phyloP scores from a whole-genome alignment of 768 basidiomycete genomes.

The Wakefieldia striispora region DNA sequence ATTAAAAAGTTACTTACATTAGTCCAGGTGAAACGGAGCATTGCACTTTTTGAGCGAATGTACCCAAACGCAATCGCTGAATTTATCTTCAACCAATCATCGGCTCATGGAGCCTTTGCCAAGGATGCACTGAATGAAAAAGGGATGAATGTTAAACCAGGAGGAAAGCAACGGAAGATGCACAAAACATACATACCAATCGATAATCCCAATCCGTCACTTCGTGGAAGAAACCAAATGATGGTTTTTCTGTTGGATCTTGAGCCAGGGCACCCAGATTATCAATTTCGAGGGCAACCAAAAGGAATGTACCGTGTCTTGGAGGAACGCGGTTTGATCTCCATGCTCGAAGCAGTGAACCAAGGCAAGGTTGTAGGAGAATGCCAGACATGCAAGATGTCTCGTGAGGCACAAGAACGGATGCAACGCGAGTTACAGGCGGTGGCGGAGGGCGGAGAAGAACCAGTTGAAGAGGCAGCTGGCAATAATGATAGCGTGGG shows the following conservation, averaged over 20 bases:
- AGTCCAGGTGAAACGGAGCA: constrained; percentile 12
- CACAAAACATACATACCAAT: constrained; percentile 20
- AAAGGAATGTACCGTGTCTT: constrained; percentile 11
- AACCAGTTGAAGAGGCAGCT: too few species aligned
- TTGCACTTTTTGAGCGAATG: constrained; percentile 21
- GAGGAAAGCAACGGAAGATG: constrained; percentile 20
- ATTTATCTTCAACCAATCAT: constrained; percentile 28
- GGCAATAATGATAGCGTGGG: too few species aligned
- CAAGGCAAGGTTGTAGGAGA: too few species aligned
- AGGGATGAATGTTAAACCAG: constrained; percentile 26
- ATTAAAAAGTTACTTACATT: too few species aligned
- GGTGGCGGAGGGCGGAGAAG: too few species aligned
- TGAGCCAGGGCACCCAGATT: too few species aligned
- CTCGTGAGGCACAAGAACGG: too few species aligned
- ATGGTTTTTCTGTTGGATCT: constrained; percentile 29
- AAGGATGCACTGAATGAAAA: constrained; percentile 25
- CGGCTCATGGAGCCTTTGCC: constrained; percentile 22
- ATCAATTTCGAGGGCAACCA: constrained; percentile 19
- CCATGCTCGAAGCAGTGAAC: too few species aligned
- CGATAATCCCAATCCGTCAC: constrained; percentile 7
- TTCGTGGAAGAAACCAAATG: constrained; percentile 24
- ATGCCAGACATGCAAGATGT: too few species aligned
- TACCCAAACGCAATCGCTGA: constrained; percentile 16
- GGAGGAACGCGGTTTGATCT: constrained; percentile 35
- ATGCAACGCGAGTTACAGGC: too few species aligned